Percentiles rank a stretch among this genome's conserved stretches.
Evolutionary conservation across 176 grass and related monocot species (phyloP).

Genomic region (Phyllostachys edulis): DNA sequence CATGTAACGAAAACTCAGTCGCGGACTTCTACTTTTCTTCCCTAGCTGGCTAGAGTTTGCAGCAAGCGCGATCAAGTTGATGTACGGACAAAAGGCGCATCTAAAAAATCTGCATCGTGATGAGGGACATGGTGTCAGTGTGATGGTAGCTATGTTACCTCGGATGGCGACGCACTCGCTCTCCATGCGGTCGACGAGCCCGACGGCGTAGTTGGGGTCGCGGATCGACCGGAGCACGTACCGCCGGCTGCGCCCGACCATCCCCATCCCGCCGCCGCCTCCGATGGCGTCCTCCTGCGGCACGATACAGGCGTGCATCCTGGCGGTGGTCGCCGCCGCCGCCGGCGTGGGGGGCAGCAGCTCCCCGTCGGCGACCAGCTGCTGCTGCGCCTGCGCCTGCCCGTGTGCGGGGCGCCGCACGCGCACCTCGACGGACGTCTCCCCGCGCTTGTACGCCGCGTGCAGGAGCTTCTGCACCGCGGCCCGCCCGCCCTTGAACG

Average conservation of each 20-base stretch:
- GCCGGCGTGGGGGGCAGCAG: neutral
- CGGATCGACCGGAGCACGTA: conserved; percentile 94
- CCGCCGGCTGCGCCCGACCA: conserved; percentile 41
- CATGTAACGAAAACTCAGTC: conserved; percentile 41
- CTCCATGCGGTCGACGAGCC: conserved; percentile 80
- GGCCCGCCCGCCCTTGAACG: conserved; percentile 83
- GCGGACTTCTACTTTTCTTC: conserved; percentile 40
- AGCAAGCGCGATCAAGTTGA: neutral
- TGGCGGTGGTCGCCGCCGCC: neutral
- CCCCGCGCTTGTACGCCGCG: conserved; percentile 66
- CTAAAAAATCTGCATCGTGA: neutral
- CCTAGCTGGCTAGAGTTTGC: too few relatives aligned
- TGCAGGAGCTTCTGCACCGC: conserved; percentile 81
- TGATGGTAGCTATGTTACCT: conserved; percentile 33
- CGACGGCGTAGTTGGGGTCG: conserved; percentile 93
- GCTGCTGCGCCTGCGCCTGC: conserved; percentile 4
- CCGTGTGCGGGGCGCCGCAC: conserved; percentile 38
- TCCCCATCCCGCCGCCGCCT: conserved; percentile 18
- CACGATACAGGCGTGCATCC: conserved; percentile 95
- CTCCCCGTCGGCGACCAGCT: neutral
- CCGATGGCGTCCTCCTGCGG: conserved; percentile 40
- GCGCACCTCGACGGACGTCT: conserved; percentile 82
- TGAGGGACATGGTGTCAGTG: neutral
- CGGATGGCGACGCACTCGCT: conserved; percentile 91
- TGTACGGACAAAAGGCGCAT: neutral